Percentiles rank a stretch among this genome's conserved stretches.
Evolutionary conservation across 495 filamentous ascomycete species (phyloP).

Genomic region (Talaromyces trachyspermus): DNA sequence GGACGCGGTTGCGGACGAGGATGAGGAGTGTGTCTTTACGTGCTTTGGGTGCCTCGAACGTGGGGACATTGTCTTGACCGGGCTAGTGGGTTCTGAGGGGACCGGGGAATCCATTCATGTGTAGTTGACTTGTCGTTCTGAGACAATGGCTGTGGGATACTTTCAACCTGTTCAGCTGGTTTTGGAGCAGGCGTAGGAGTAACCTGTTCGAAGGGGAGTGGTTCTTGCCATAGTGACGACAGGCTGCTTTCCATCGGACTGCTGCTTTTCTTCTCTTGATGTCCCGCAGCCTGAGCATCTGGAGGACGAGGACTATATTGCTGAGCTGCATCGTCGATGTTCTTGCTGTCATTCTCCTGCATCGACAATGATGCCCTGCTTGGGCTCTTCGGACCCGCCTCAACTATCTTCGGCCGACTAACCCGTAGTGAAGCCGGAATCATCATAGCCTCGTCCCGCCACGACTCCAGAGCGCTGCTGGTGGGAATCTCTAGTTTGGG

Average conservation of each 20-base stretch:
- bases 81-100: neutral
- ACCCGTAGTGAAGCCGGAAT: conserved; percentile 4
- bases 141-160: no score
- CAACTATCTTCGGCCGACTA: neutral
- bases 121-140: no score
- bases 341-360: neutral
- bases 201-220: no score
- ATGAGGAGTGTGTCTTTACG: neutral
- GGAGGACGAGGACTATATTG: neutral
- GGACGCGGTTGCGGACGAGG: neutral
- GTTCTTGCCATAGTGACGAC: no score
- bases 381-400: neutral
- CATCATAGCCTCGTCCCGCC: neutral
- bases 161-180: neutral
- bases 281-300: neutral
- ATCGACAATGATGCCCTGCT: neutral
- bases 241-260: no score
- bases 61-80: neutral
- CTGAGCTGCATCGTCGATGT: neutral
- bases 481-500: neutral
- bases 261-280: no score
- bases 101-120: no score
- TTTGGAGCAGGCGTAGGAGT: neutral
- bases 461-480: neutral
- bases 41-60: neutral